Evolutionary conservation across 139 green algal genomes (phyloP), one percentile per base, ranked within the genome.

Genomic region (Eudorina sp.): DNA sequence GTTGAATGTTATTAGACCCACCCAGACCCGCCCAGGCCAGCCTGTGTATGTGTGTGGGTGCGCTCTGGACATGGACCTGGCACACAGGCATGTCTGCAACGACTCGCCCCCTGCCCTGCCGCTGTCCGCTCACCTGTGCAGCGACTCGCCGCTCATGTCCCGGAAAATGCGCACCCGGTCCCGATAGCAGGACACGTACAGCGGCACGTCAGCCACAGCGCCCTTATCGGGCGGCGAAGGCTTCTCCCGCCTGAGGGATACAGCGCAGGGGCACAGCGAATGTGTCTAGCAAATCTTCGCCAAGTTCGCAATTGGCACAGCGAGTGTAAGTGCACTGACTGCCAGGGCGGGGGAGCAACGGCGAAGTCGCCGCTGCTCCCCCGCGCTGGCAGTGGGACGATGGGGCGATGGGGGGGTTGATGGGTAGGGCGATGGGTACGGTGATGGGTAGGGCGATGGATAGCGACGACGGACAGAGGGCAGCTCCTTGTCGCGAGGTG

Each of bases 91-190:
- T 55, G 48, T 55, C 11, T 13, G 48, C 48, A 13, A 9, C 48
- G 48, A 55, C 13, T 55, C 48, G 11, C 48, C 11, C 48, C 9
- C 48, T 9, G 48, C 48, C 9, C 9, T 9, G 11, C 48, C 48
- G 48, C 4, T 7, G 58, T 58, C n/a, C 73, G 45, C 83, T 7
- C 76, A 90, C 90, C 91, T 88, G 92, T 99, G 97, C 81, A 99
- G 92, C 8, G 92, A 96, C 9, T 83, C 86, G 14, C 97, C 97
- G 74, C 90, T 94, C 89, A 97, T 95, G 90, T 99, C 97, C 7
- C 96, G 91, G 84, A 97, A 99, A 0, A 99, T 53, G 4, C 74
- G 89, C 31, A 94, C 81, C 2, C 73, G 62, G 85, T 98, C 95
- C 19, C 92, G 77, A 72, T 96, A 97, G 41, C 96, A 79, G 5